Evolutionary conservation across 2,329 filamentous ascomycete species (phyloP).

Genomic region (Colletotrichum coccodes): DNA sequence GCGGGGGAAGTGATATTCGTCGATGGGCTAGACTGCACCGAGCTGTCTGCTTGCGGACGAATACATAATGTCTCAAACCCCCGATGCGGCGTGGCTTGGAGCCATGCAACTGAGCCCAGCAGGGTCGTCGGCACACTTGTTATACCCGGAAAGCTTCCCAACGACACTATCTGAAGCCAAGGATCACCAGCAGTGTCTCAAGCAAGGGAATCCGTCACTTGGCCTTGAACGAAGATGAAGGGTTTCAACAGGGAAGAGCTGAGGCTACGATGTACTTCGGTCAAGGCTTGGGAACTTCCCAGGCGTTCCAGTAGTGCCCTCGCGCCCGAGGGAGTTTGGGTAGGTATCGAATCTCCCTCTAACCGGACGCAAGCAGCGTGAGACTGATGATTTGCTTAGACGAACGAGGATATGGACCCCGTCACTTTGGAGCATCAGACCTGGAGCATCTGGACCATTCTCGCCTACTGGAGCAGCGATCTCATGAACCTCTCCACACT

Average conservation of each 20-base stretch:
- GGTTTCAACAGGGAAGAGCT: slow-evolving; percentile 37
- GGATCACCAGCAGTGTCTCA: background rate
- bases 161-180: background rate
- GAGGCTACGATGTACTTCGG: slow-evolving; percentile 50
- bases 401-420: slow-evolving; percentile 31
- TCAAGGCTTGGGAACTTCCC: slow-evolving; percentile 56
- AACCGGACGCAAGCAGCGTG: background rate
- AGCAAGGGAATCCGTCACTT: background rate
- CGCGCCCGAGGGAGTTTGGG: slow-evolving; percentile 56
- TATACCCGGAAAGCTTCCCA: background rate
- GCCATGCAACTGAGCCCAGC: background rate
- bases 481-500: slow-evolving; percentile 47
- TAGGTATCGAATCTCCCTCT: slow-evolving; percentile 21
- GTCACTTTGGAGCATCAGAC: slow-evolving; percentile 37
- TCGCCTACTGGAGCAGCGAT: slow-evolving; percentile 49
- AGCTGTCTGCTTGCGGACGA: slow-evolving; percentile 12
- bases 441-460: slow-evolving; percentile 47
- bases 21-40: slow-evolving; percentile 8
- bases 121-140: background rate
- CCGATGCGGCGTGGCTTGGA: background rate
- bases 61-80: slow-evolving; percentile 27
- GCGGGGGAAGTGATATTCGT: background rate
- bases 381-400: background rate
- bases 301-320: slow-evolving; percentile 58
- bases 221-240: slow-evolving; percentile 33